Percentiles rank a stretch among this genome's conserved stretches.
phyloP scores from a whole-genome alignment of 345 rosid genomes.

The Eucalyptus marginata region DNA sequence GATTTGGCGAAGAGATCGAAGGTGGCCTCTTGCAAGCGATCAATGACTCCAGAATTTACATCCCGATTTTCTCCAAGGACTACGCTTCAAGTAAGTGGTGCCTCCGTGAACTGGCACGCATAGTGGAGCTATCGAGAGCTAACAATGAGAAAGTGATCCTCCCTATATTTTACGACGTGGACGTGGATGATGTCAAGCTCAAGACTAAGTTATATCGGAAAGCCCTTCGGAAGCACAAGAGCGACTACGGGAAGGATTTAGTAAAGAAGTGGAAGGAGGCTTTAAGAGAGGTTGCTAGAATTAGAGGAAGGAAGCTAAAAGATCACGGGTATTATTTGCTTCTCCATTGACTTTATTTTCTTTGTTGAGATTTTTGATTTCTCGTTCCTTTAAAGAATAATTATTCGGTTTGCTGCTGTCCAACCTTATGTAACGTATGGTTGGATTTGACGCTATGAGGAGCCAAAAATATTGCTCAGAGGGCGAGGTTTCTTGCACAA shows the following conservation, averaged over 20 bases:
- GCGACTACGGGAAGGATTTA: rapidly evolving
- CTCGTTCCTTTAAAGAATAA: no score
- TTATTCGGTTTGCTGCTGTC: no score
- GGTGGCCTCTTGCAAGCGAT: background rate
- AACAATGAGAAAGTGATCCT: background rate
- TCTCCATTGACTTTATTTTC: no score
- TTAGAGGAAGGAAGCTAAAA: no score
- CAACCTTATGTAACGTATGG: no score
- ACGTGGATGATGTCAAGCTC: background rate
- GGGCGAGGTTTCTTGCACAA: no score
- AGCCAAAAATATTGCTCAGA: no score
- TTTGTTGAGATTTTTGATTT: no score
- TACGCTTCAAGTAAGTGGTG: background rate
- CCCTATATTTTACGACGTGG: background rate
- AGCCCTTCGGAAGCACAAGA: background rate
- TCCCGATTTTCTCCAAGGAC: background rate
- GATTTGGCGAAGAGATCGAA: background rate
- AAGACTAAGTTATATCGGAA: background rate
- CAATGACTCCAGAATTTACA: background rate
- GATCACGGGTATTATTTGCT: no score
- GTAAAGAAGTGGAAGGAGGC: background rate
- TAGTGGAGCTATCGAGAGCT: background rate
- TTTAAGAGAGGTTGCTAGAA: background rate
- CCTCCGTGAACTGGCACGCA: background rate
- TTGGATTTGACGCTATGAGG: no score